phyloP scores from a whole-genome alignment of 148 eudicot genomes.

The Fagopyrum homotropicum region DNA sequence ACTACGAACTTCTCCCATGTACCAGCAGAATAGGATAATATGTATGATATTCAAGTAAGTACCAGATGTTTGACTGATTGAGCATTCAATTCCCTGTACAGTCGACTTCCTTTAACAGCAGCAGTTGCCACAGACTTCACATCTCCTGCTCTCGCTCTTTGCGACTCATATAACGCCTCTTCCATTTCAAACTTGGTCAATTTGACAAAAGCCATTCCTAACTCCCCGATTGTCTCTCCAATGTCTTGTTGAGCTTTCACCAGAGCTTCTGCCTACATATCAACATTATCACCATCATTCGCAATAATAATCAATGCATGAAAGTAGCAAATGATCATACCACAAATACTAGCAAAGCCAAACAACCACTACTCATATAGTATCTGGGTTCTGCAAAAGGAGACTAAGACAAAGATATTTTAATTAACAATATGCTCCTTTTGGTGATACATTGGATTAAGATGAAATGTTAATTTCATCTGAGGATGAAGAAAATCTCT shows the following conservation, averaged over 20 bases:
- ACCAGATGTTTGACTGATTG: constrained; percentile 74
- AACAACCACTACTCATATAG: constrained; percentile 10
- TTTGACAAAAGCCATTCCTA: constrained; percentile 14
- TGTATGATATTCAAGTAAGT: not conserved
- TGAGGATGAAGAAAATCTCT: no score
- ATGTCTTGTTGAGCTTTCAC: constrained; percentile 15
- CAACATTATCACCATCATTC: not conserved
- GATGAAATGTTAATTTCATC: no score
- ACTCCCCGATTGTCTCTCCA: constrained; percentile 16
- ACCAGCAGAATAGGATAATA: not conserved
- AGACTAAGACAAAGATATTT: not conserved
- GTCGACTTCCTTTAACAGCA: constrained; percentile 68
- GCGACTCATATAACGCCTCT: constrained; percentile 38
- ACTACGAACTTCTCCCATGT: not conserved
- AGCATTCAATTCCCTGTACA: constrained; percentile 62
- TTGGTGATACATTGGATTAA: no score
- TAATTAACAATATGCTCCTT: not conserved
- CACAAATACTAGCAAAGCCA: not conserved
- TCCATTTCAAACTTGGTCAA: constrained; percentile 14
- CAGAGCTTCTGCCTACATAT: constrained; percentile 15
- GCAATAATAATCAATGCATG: not conserved
- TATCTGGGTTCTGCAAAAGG: not conserved
- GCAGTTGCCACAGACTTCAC: constrained; percentile 67
- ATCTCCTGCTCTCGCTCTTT: constrained; percentile 46
- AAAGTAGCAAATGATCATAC: not conserved